Evolutionary conservation across 2,329 filamentous ascomycete genomes (phyloP).

Genomic region (Scopulariopsis brevicaulis): DNA sequence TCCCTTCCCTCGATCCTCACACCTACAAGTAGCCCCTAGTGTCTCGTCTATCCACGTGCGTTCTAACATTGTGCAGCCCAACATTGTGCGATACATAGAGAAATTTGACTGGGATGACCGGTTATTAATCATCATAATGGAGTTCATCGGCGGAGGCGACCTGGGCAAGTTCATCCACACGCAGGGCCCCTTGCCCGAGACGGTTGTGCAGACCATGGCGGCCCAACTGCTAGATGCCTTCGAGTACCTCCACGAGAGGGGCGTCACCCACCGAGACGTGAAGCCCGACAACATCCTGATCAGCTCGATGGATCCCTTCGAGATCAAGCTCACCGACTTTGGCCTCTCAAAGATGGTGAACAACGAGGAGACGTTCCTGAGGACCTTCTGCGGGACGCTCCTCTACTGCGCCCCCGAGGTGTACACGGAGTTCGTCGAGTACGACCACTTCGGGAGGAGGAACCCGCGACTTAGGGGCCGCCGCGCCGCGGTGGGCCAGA

Average conservation of each 20-base stretch:
- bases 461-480: constrained; percentile 52
- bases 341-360: constrained; percentile 91
- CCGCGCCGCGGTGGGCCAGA: constrained; percentile 39
- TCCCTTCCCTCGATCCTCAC: neutral
- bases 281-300: constrained; percentile 98
- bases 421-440: constrained; percentile 62
- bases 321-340: constrained; percentile 91
- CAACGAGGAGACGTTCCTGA: constrained; percentile 81
- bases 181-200: constrained; percentile 53
- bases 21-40: neutral
- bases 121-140: constrained; percentile 96
- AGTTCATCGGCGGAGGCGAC: constrained; percentile 75
- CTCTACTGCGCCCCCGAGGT: constrained; percentile 96
- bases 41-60: neutral
- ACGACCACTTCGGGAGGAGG: constrained; percentile 58
- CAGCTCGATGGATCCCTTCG: constrained; percentile 56
- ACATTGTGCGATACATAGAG: constrained; percentile 87
- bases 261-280: constrained; percentile 95
- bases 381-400: constrained; percentile 92
- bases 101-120: constrained; percentile 72
- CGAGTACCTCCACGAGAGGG: constrained; percentile 73
- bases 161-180: constrained; percentile 61
- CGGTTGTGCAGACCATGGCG: constrained; percentile 59
- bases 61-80: constrained; percentile 37
- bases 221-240: constrained; percentile 70